These are phyloP conservation scores for Tuber aestivum DNA, from an alignment of 495 filamentous ascomycete species.

Conservation along the genomic window DNA sequence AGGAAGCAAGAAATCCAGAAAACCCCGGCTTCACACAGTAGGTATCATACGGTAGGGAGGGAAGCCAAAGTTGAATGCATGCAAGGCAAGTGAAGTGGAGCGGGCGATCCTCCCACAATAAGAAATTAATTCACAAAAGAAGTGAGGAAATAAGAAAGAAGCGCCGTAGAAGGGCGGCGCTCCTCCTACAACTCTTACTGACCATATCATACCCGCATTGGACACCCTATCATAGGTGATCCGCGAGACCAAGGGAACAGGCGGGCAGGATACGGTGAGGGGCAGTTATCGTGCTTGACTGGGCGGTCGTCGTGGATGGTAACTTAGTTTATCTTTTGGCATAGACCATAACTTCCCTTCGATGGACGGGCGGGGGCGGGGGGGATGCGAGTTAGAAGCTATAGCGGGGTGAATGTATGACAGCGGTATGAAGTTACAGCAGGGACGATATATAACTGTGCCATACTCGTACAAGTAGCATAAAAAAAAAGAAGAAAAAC, in stretches of 20 bases:
- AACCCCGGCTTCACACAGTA: background rate
- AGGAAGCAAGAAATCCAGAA: background rate
- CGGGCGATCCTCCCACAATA: background rate
- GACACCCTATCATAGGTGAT: background rate
- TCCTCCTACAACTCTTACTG: background rate
- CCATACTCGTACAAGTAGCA: background rate
- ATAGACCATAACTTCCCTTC: background rate
- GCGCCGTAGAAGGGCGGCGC: background rate
- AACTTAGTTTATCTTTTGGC: background rate
- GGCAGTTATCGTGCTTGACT: background rate
- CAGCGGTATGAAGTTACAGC: background rate
- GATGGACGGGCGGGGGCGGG: background rate
- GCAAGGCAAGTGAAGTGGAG: background rate
- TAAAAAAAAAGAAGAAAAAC: background rate
- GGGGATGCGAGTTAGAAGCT: background rate
- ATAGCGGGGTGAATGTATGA: background rate
- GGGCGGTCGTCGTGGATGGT: background rate
- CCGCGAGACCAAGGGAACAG: background rate
- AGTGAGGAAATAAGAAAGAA: background rate
- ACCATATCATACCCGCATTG: background rate
- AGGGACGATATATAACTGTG: background rate
- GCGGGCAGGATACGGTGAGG: background rate
- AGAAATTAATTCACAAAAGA: background rate
- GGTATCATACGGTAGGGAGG: background rate
- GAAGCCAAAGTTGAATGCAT: background rate